Base-by-base conservation (phyloP, 192 early-diverging fungal genomes). In the Thamnidium elegans region DNA sequence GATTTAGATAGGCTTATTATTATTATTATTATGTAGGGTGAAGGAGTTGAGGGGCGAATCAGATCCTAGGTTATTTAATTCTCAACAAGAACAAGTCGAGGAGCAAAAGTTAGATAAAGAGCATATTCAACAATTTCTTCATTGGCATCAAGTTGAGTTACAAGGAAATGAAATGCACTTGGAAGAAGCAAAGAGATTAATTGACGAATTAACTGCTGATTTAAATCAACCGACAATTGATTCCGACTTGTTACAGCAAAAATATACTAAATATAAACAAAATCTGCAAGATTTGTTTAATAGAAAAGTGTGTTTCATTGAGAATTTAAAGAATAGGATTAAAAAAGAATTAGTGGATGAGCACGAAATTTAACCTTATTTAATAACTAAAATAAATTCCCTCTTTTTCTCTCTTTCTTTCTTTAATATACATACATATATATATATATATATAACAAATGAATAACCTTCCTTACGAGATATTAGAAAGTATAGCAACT, bases 131-230 rank as follows among this genome's bases (percentile, higher is more conserved):
- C 48, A 73, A 3, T 67, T 73, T 46, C 34, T 67, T 7, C 52
- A 60, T 13, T 20, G 63, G 2, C 71, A 73, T 56, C 59, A 59
- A 19, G 71, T 59, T 1, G 65, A 73, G 13, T 63, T 73, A 6
- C 55, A 67, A 50, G 65, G 63, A 34, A 17, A 67, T 9, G 66
- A 67, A 10, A 61, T 67, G 11, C 20, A n/a, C 8, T 72, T 20
- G 50, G 52, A 42, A 67, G 61, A 8, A 50, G 56, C 14, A 51
- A 56, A 4, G 44, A 60, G 5, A 14, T 62, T 51, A 3, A n/a
- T 23, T 54, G 51, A 23, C 50, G 67, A 21, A 6, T 39, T 39
- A 1, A 39, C 7, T 39, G 7, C 9, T 3, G 36, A 39, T 1
- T 39, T 39, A 39, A 61, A 50, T 11, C 55, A 62, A 20, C 15